phyloP scores from a whole-genome alignment of 495 filamentous ascomycete genomes.

The Tuber brumale region DNA sequence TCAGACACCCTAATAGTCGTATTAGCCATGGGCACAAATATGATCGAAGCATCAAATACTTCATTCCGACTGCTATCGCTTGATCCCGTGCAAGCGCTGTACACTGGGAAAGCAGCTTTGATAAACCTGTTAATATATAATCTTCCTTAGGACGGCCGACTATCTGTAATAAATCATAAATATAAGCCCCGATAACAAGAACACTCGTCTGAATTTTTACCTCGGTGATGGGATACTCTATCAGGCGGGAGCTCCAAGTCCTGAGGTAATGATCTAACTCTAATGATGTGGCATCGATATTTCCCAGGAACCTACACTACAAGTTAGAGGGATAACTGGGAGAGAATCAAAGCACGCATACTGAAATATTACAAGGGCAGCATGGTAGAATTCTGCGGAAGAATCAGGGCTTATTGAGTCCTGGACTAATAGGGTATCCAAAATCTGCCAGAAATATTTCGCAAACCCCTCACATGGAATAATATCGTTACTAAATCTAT shows the following conservation, averaged over 20 bases:
- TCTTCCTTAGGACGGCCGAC: conserved; percentile 41
- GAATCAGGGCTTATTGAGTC: conserved; percentile 46
- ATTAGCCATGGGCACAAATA: conserved; percentile 16
- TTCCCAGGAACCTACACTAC: conserved; percentile 30
- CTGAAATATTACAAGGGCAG: conserved; percentile 33
- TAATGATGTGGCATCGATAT: conserved; percentile 21
- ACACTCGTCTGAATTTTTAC: conserved; percentile 11
- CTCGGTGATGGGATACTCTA: conserved; percentile 32
- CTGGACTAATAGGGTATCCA: conserved; percentile 49
- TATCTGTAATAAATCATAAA: conserved; percentile 21
- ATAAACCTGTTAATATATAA: conserved; percentile 37
- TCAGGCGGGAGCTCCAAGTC: conserved; percentile 30
- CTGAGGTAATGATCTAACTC: conserved; percentile 34
- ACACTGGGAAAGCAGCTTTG: conserved; percentile 30
- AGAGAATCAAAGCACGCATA: conserved; percentile 10
- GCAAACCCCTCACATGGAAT: conserved; percentile 42
- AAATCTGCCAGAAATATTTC: conserved; percentile 50
- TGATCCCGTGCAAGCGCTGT: conserved; percentile 26
- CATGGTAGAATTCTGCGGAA: conserved; percentile 53
- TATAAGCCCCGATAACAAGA: background rate
- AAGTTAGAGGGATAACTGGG: conserved; percentile 14
- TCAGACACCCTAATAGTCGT: conserved; percentile 20
- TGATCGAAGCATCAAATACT: conserved; percentile 17
- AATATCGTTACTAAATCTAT: conserved; percentile 19
- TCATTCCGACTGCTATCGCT: conserved; percentile 22